phyloP scores from a whole-genome alignment of 176 grass and related monocot species.

The Musa beccarii region DNA sequence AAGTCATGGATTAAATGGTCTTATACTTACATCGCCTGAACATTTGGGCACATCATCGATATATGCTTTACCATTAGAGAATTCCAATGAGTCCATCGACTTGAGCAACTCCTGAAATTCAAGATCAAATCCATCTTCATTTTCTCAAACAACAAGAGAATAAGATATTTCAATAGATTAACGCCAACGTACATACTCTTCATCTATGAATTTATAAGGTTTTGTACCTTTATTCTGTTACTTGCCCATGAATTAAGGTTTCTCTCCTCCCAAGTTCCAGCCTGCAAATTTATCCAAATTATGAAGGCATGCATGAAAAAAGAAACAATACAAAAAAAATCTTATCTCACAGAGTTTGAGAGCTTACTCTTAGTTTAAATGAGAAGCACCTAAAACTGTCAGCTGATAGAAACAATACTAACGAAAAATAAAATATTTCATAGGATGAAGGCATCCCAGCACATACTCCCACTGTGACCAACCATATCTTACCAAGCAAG shows the following conservation, averaged over 20 bases:
- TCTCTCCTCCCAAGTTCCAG: conserved; percentile 97
- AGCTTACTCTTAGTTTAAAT: neutral
- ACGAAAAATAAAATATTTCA: too few relatives aligned
- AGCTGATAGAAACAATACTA: too few relatives aligned
- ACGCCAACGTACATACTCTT: neutral
- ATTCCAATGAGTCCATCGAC: conserved; percentile 59
- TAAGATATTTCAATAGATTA: neutral
- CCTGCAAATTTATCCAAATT: conserved; percentile 37
- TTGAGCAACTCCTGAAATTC: conserved; percentile 56
- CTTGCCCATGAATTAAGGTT: conserved; percentile 94
- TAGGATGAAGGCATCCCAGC: too few relatives aligned
- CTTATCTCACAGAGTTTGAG: neutral
- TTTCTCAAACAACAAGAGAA: neutral
- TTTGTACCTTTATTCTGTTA: conserved; percentile 63
- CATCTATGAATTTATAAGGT: neutral
- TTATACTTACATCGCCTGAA: conserved; percentile 71
- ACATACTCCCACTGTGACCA: neutral
- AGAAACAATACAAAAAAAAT: neutral
- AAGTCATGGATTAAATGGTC: neutral
- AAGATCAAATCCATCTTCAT: neutral
- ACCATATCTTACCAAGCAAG: neutral
- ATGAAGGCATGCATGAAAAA: neutral
- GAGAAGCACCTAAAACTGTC: neutral
- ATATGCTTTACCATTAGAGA: conserved; percentile 61
- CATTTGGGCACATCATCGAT: conserved; percentile 86